Percentiles rank a stretch among this genome's conserved stretches.
These are phyloP conservation scores for Phaffomyces thermotolerans DNA, from an alignment of 805 yeast genomes.

Conservation along the genomic window DNA sequence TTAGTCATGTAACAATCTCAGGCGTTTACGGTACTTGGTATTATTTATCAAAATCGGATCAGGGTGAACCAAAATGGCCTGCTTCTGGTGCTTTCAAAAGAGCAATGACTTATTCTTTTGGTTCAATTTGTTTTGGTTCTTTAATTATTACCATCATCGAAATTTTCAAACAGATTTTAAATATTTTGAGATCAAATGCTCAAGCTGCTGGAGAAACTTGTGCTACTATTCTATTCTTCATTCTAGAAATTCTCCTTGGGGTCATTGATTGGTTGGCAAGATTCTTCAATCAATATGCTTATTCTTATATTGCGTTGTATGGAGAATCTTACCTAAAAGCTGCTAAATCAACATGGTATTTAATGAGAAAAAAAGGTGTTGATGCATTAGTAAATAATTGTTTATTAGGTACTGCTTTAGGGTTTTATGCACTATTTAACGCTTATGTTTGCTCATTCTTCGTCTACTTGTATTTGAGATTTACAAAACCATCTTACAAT, in stretches of 20 bases:
- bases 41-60: conserved; percentile 66
- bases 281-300: conserved; percentile 88
- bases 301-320: conserved; percentile 78
- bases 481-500: conserved; percentile 64
- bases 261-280: conserved; percentile 72
- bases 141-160: conserved; percentile 66
- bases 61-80: conserved; percentile 73
- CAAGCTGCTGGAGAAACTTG: conserved; percentile 44
- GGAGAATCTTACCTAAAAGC: conserved; percentile 71
- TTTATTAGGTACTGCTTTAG: conserved; percentile 68
- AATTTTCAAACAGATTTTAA: conserved; percentile 49
- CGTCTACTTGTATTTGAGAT: conserved; percentile 57
- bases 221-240: conserved; percentile 44
- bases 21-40: conserved; percentile 93
- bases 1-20: conserved; percentile 72
- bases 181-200: conserved; percentile 44
- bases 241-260: conserved; percentile 53
- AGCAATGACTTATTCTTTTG: conserved; percentile 80
- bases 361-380: conserved; percentile 72
- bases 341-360: conserved; percentile 76
- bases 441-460: conserved; percentile 59
- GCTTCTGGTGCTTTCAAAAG: conserved; percentile 76
- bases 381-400: conserved; percentile 83
- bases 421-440: conserved; percentile 67
- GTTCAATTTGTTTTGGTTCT: conserved; percentile 85